These are phyloP conservation scores for Hsuehochloa calcarea DNA, from an alignment of 176 grass and related monocot genomes.

Conservation along the genomic window DNA sequence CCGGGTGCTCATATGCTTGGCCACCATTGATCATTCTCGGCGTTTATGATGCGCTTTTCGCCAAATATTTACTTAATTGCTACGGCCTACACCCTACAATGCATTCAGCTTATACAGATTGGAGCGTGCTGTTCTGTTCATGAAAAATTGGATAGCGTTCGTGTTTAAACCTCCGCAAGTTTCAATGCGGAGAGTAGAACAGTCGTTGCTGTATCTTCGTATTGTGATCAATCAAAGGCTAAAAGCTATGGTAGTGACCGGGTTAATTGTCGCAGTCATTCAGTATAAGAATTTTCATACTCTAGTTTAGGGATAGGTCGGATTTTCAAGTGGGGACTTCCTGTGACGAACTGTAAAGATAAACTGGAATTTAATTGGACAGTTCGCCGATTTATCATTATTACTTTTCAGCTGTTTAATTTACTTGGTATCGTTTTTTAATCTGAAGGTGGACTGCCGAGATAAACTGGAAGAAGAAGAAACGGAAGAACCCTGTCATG, in stretches of 20 bases:
- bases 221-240: neutral
- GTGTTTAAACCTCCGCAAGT: neutral
- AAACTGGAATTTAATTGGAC: too few species aligned
- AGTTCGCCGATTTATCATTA: neutral
- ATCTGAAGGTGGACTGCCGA: constrained; percentile 77
- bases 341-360: neutral
- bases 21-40: neutral
- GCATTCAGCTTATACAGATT: neutral
- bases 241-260: neutral
- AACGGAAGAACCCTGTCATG: constrained; percentile 26
- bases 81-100: neutral
- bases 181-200: neutral
- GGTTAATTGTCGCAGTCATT: neutral
- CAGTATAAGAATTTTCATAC: neutral
- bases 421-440: neutral
- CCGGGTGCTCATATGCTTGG: neutral
- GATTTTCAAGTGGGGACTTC: neutral
- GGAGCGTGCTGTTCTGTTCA: neutral
- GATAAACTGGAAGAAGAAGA: constrained; percentile 56
- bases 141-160: neutral
- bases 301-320: neutral
- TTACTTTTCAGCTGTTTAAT: constrained; percentile 8
- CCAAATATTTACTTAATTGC: neutral
- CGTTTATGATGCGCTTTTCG: neutral
- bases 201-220: neutral